phyloP scores from a whole-genome alignment of 768 basidiomycete genomes.

The Xerocomus brunneocitrinus region DNA sequence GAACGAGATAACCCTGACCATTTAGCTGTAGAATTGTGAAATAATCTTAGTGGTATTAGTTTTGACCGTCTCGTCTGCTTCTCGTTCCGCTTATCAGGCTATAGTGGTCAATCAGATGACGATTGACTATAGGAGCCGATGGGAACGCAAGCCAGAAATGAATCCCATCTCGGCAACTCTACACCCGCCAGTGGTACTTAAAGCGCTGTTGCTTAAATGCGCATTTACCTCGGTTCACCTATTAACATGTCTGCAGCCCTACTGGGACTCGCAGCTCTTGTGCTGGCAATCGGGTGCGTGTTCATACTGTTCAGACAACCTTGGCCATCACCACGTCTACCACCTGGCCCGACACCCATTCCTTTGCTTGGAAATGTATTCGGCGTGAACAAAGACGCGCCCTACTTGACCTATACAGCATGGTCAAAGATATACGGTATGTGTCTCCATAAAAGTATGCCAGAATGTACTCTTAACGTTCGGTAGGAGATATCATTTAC shows the following conservation, averaged over 20 bases:
- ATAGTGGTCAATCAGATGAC: too few relatives aligned
- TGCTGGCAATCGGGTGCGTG: not conserved
- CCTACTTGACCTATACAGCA: slow-evolving; percentile 13
- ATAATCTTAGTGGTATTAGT: too few relatives aligned
- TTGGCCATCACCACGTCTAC: not conserved
- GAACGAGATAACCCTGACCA: too few relatives aligned
- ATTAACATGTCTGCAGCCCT: not conserved
- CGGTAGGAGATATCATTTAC: slow-evolving; percentile 7
- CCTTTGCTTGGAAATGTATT: slow-evolving; percentile 15
- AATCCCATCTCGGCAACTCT: not conserved
- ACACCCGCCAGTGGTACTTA: not conserved
- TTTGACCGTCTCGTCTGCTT: not conserved
- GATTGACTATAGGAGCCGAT: not conserved
- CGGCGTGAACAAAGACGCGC: slow-evolving; percentile 5
- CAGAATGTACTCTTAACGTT: not conserved
- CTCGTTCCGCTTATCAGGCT: not conserved
- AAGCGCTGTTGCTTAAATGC: not conserved
- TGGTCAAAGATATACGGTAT: slow-evolving; percentile 21
- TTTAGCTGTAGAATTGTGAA: too few relatives aligned
- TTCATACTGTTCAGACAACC: not conserved
- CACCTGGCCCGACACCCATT: slow-evolving; percentile 16
- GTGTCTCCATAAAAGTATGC: not conserved
- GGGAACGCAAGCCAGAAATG: not conserved
- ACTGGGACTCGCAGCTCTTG: not conserved
- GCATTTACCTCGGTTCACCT: not conserved